Conservation (phyloP, 805 yeast species). For the Starmerella stigmatis region DNA sequence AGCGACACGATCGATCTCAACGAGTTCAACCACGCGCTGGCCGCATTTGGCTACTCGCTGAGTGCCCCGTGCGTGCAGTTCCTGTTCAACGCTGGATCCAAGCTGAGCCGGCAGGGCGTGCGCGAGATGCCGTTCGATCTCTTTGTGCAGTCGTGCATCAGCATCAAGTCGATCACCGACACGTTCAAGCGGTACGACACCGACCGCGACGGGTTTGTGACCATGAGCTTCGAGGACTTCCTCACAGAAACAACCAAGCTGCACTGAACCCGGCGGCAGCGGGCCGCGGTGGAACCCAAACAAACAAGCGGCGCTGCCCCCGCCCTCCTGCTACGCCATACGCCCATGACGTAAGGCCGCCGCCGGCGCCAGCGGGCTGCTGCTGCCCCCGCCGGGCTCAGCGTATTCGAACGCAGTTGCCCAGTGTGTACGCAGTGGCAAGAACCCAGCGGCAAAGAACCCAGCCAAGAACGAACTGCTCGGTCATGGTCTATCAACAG, state of each 20-base stretch:
- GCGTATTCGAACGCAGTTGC: no score
- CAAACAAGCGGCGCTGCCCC: no score
- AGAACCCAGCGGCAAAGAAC: no score
- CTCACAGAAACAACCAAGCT: conserved; percentile 30
- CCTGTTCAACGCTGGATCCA: conserved; percentile 48
- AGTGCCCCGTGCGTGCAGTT: conserved; percentile 47
- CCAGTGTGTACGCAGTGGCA: no score
- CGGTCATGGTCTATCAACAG: background rate
- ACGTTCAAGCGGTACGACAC: conserved; percentile 66
- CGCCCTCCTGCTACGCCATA: background rate
- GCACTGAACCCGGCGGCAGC: conserved; percentile 22
- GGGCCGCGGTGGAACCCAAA: no score
- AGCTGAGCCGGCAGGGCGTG: conserved; percentile 26
- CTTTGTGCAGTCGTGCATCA: conserved; percentile 70
- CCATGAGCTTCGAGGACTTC: conserved; percentile 33
- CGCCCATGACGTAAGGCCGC: conserved; percentile 3
- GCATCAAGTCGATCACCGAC: conserved; percentile 66
- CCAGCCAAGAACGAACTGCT: background rate
- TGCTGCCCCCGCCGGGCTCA: no score
- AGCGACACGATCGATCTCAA: conserved; percentile 54
- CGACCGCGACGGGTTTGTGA: conserved; percentile 52
- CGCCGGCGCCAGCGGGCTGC: background rate
- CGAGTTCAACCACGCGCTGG: conserved; percentile 51
- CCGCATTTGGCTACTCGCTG: conserved; percentile 55
- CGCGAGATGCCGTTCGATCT: conserved; percentile 56